A percentile compares a stretch with the other conserved stretches of the same genome.
Evolutionary conservation across 345 rosid genomes (phyloP).

Genomic region (Brassica cretica): DNA sequence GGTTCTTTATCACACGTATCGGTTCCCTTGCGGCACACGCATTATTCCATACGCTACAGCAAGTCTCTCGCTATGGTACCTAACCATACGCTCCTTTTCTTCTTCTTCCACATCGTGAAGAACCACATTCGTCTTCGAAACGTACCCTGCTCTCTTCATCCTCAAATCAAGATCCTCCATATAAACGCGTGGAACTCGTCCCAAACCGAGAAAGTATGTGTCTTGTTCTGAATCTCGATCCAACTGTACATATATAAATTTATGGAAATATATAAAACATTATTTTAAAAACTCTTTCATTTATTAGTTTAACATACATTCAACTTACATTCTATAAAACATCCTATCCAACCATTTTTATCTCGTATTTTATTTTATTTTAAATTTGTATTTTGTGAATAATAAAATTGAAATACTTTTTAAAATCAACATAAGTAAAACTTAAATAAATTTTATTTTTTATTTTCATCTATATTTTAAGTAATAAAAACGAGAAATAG

Average conservation of each 20-base stretch:
- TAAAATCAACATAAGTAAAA: too few relatives aligned
- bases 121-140: slow-evolving; percentile 56
- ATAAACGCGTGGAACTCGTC: slow-evolving; percentile 53
- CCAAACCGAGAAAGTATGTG: slow-evolving; percentile 53
- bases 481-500: too few relatives aligned
- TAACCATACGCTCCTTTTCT: slow-evolving; percentile 72
- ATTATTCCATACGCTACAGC: slow-evolving; percentile 67
- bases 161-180: slow-evolving; percentile 60
- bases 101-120: slow-evolving; percentile 79
- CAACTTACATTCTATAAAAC: too few relatives aligned
- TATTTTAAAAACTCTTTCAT: too few relatives aligned
- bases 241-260: slow-evolving; percentile 42
- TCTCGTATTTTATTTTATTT: too few relatives aligned
- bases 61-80: slow-evolving; percentile 67
- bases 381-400: too few relatives aligned
- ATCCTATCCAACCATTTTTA: too few relatives aligned
- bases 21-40: slow-evolving; percentile 56
- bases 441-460: too few relatives aligned
- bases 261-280: too few relatives aligned
- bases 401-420: too few relatives aligned
- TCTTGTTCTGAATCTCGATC: slow-evolving; percentile 66
- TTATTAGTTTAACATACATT: too few relatives aligned
- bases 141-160: slow-evolving; percentile 62
- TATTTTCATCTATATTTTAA: too few relatives aligned
- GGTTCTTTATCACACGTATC: slow-evolving; percentile 66